Conservation (phyloP, 306 rosid genomes). For the Mimosa bimucronata region DNA sequence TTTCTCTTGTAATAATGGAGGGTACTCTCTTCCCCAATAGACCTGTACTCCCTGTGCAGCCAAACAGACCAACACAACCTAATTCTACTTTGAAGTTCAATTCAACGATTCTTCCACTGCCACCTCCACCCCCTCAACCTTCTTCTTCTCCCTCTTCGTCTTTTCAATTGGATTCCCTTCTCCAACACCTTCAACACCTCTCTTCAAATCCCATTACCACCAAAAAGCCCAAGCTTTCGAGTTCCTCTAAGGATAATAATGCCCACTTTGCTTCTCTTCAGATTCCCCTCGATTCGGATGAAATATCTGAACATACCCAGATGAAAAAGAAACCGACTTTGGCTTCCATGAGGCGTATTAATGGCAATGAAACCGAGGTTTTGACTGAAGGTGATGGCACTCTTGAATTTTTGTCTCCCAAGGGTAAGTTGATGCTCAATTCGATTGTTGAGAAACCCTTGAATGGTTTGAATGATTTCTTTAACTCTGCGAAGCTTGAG, state of each 20-base stretch:
- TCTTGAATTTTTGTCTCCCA: slow-evolving; percentile 65
- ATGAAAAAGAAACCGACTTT: slow-evolving; percentile 44
- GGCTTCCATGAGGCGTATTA: slow-evolving; percentile 37
- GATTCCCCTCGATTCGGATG: slow-evolving; percentile 39
- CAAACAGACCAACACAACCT: slow-evolving; percentile 53
- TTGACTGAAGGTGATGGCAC: slow-evolving; percentile 37
- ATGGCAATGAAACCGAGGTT: slow-evolving; percentile 29
- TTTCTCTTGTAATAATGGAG: slow-evolving; percentile 62
- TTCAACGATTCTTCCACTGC: slow-evolving; percentile 56
- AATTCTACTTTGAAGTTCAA: slow-evolving; percentile 58
- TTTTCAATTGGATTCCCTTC: slow-evolving; percentile 72
- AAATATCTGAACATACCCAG: slow-evolving; percentile 15
- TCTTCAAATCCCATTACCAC: slow-evolving; percentile 52
- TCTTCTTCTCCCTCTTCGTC: slow-evolving; percentile 62
- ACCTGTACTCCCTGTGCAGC: slow-evolving; percentile 60
- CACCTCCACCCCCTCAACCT: slow-evolving; percentile 51
- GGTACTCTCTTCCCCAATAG: slow-evolving; percentile 71
- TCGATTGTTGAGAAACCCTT: slow-evolving; percentile 65
- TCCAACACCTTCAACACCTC: slow-evolving; percentile 74
- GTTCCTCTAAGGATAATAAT: slow-evolving; percentile 36
- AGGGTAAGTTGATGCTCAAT: slow-evolving; percentile 66
- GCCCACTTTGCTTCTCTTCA: slow-evolving; percentile 51
- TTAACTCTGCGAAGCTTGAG: slow-evolving; percentile 61
- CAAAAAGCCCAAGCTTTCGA: slow-evolving; percentile 45
- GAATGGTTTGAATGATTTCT: slow-evolving; percentile 54